Evolutionary conservation across 225 moss, liverwort and hornwort genomes (phyloP).

Genomic region (Thuidium tamariscinum): DNA sequence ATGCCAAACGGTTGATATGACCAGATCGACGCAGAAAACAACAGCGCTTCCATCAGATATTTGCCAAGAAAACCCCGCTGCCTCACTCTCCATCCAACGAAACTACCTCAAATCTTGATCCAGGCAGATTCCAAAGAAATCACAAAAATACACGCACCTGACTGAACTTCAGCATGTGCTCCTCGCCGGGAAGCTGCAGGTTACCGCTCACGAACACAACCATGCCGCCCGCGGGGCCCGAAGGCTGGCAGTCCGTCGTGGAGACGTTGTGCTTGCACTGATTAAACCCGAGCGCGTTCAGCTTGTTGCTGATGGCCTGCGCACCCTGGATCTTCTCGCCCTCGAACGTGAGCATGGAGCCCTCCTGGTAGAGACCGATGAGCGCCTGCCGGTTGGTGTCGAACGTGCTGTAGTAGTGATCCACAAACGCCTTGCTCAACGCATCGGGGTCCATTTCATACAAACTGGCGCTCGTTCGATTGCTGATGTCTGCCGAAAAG

Average conservation of each 20-base stretch:
- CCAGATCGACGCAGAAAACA: background rate
- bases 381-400: conserved; percentile 66
- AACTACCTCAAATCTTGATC: background rate
- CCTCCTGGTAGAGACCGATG: conserved; percentile 58
- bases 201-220: conserved; percentile 81
- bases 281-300: conserved; percentile 53
- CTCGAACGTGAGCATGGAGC: conserved; percentile 93
- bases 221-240: conserved; percentile 67
- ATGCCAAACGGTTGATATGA: background rate
- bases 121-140: background rate
- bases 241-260: conserved; percentile 87
- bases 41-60: background rate
- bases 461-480: background rate
- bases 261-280: conserved; percentile 87
- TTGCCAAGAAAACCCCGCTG: background rate
- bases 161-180: conserved; percentile 74
- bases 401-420: conserved; percentile 87
- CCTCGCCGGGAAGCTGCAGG: conserved; percentile 76
- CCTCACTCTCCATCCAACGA: background rate
- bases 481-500: background rate
- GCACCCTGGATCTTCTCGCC: conserved; percentile 78
- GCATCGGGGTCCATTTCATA: conserved; percentile 67
- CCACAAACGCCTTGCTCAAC: conserved; percentile 79
- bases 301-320: conserved; percentile 62
- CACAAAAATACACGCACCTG: conserved; percentile 25